Evolutionary conservation across 1,284 basidiomycete species (phyloP).

Genomic region (Austropuccinia psidii): DNA sequence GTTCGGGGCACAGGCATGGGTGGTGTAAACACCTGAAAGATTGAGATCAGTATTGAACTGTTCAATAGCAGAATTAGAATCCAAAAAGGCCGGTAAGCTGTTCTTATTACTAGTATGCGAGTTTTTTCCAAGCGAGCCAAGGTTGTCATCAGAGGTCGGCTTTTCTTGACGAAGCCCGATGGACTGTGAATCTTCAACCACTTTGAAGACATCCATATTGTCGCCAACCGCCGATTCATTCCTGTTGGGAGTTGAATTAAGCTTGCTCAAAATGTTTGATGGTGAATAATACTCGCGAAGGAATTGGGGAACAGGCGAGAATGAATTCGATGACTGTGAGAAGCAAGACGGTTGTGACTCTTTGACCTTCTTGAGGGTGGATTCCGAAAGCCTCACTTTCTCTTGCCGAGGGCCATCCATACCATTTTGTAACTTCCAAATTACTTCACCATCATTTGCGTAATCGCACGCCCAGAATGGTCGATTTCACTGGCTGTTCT

Average conservation of each 20-base stretch:
- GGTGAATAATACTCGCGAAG: neutral
- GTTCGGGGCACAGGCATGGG: neutral
- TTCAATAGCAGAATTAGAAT: no score
- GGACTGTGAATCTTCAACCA: no score
- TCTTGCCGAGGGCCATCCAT: conserved; percentile 11
- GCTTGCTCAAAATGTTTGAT: neutral
- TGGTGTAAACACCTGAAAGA: no score
- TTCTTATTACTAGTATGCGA: no score
- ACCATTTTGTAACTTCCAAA: conserved; percentile 17
- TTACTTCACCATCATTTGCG: conserved; percentile 5
- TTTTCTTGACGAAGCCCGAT: no score
- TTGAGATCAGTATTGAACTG: no score
- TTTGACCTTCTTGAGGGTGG: conserved; percentile 4
- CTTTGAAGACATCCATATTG: no score
- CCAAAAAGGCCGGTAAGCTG: no score
- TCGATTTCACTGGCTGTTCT: conserved; percentile 17
- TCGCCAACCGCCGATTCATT: no score
- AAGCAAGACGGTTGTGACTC: neutral
- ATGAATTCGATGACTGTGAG: neutral
- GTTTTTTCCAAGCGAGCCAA: no score
- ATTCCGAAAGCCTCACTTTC: conserved; percentile 4
- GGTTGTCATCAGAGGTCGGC: no score
- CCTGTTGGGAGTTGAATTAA: no score
- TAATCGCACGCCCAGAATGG: conserved; percentile 25
- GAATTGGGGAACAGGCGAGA: neutral